phyloP scores from a whole-genome alignment of 495 filamentous ascomycete species.

The Staphylotrichum tortipilum region DNA sequence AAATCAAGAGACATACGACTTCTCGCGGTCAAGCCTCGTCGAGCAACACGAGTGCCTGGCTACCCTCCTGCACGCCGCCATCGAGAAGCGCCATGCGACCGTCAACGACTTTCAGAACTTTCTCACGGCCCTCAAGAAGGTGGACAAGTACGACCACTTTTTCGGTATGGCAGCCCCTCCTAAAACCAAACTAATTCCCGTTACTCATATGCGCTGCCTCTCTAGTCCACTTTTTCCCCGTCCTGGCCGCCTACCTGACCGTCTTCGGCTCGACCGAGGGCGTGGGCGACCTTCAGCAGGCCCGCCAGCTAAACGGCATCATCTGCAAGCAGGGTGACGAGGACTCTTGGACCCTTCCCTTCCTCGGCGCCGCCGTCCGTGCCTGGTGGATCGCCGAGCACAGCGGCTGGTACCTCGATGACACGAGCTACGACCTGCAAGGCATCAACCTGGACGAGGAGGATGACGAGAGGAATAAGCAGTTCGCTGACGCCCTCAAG shows the following conservation, averaged over 20 bases:
- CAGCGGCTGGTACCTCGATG: conserved; percentile 77
- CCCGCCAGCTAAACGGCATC: conserved; percentile 57
- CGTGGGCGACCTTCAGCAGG: conserved; percentile 47
- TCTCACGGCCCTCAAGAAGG: conserved; percentile 51
- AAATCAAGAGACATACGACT: conserved; percentile 61
- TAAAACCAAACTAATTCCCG: not conserved
- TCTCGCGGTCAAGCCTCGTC: conserved; percentile 61
- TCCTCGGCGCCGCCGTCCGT: conserved; percentile 65
- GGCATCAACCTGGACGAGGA: conserved; percentile 50
- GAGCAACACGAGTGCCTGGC: conserved; percentile 86
- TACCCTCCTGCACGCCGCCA: conserved; percentile 62
- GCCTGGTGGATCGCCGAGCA: conserved; percentile 88
- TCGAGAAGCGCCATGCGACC: conserved; percentile 61
- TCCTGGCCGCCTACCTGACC: conserved; percentile 61
- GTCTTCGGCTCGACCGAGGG: conserved; percentile 68
- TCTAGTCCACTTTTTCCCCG: conserved; percentile 71
- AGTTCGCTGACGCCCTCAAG: conserved; percentile 68
- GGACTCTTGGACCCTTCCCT: conserved; percentile 57
- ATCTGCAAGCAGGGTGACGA: conserved; percentile 56
- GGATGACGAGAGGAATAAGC: conserved; percentile 55
- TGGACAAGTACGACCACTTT: conserved; percentile 63
- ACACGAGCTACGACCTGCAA: conserved; percentile 50
- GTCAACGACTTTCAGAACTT: conserved; percentile 65
- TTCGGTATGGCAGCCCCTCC: conserved; percentile 19
- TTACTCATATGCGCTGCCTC: conserved; percentile 13